These are phyloP conservation scores for Penicillium sp. DNA, from an alignment of 2,329 filamentous ascomycete genomes.

Conservation along the genomic window DNA sequence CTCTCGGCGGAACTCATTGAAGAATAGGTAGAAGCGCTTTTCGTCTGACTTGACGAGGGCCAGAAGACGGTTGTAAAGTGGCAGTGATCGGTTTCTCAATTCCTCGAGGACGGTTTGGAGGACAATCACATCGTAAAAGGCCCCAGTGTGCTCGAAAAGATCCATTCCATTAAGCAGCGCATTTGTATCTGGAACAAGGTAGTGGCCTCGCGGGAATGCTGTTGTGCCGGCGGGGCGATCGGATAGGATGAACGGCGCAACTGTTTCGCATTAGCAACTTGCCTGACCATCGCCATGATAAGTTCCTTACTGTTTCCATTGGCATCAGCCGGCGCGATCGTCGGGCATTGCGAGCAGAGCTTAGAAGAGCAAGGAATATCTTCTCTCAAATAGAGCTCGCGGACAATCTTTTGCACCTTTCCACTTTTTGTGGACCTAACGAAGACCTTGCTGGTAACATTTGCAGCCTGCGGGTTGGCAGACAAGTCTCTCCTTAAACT, in stretches of 20 bases:
- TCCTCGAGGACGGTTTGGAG: conserved; percentile 96
- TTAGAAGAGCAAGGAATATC: conserved; percentile 97
- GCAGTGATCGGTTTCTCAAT: conserved; percentile 86
- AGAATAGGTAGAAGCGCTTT: conserved; percentile 97
- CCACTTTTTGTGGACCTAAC: conserved; percentile 91
- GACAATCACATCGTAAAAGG: conserved; percentile 95
- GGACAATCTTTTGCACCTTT: conserved; percentile 98
- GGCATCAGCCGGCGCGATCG: conserved; percentile 74
- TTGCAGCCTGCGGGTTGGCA: conserved; percentile 60
- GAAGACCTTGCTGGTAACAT: conserved; percentile 92
- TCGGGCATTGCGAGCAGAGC: conserved; percentile 74
- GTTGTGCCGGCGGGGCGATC: conserved; percentile 83
- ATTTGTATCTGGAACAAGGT: conserved; percentile 94
- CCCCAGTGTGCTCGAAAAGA: conserved; percentile 85
- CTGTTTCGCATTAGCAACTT: conserved; percentile 48
- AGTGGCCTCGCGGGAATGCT: conserved; percentile 81
- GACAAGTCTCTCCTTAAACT: conserved; percentile 60
- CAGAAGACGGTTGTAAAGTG: conserved; percentile 90
- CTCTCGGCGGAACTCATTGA: conserved; percentile 95
- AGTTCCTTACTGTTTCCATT: conserved; percentile 64
- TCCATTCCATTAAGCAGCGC: conserved; percentile 95
- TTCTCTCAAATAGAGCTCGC: conserved; percentile 91
- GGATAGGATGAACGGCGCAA: conserved; percentile 80
- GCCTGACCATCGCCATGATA: background rate
- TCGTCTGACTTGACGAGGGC: conserved; percentile 91